Evolutionary conservation across 495 filamentous ascomycete species (phyloP), one percentile per base, ranked within the genome.

Genomic region (Trichoderma asperelloides): DNA sequence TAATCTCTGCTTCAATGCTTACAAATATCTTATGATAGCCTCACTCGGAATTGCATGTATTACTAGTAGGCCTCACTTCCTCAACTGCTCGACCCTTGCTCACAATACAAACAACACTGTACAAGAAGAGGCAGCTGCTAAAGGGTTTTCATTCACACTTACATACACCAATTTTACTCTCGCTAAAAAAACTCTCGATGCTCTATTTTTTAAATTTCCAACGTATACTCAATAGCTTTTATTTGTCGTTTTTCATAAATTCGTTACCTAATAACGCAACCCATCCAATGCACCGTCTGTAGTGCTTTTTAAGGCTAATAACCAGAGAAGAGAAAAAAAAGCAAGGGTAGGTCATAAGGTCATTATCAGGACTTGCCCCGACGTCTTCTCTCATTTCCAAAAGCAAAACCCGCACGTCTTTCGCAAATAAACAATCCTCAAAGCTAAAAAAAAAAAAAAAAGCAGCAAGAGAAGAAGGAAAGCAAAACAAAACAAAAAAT

Each of bases 361-460:
- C 74, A 70, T 76, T 67, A 76, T 71, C 65, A 74, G 68, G 70
- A 71, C 70, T 74, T 74, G 71, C 71, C 68, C 55, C 55, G 55
- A 60, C 71, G 67, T 51, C 55, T 28, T 30, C 55, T 60, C 49
- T 63, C 68, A 66, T 55, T 49, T 64, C 68, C 68, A 64, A 63
- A 66, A 62, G 40, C 68, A 62, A 25, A 70, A 63, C 55, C 66
- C 18, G 66, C 64, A 64, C 64, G 40, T 68, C 49, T 68, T 70
- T 77, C 77, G 75, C 72, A 71, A 76, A 76, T 68, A 71, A 72
- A 72, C 67, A 75, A 76, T 71, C 73, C 71, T 71, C 71, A 70
- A 73, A 79, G 77, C 74, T 79, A 71, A 80, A 62, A 37, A n/a
- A 68, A 40, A 63, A 64, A 45, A 69, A 45, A 63, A 49, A 15